Conservation (phyloP, 2,329 filamentous ascomycete genomes). For the Colletotrichum camelliae region DNA sequence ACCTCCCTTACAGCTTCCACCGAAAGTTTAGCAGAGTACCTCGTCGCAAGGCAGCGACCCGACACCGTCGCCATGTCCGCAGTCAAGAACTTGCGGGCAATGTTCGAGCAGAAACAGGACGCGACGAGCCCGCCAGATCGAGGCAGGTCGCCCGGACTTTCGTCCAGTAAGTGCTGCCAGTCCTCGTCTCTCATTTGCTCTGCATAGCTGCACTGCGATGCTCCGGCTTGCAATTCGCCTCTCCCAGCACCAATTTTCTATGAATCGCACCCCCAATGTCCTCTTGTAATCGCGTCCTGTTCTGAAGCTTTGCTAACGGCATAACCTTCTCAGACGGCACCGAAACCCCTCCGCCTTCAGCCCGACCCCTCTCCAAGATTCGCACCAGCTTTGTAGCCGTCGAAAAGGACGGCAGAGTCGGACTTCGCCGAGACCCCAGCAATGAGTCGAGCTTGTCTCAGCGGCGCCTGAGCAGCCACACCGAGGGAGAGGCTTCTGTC, state of each 20-base stretch:
- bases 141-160: constrained; percentile 69
- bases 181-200: background rate
- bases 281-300: background rate
- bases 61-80: constrained; percentile 62
- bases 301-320: constrained; percentile 5
- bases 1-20: background rate
- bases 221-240: background rate
- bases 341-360: constrained; percentile 18
- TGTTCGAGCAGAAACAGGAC: constrained; percentile 78
- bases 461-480: constrained; percentile 40
- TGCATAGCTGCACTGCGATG: background rate
- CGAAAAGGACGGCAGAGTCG: constrained; percentile 67
- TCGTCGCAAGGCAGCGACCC: constrained; percentile 1
- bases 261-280: background rate
- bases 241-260: background rate
- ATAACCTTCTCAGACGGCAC: constrained; percentile 13
- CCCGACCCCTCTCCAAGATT: constrained; percentile 75
- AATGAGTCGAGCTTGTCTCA: constrained; percentile 45
- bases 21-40: background rate
- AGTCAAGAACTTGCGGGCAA: constrained; percentile 78
- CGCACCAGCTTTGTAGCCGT: constrained; percentile 78
- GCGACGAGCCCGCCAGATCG: constrained; percentile 70
- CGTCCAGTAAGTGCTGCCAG: constrained; percentile 40
- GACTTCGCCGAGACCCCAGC: constrained; percentile 52
- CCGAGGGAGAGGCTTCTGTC: constrained; percentile 35